phyloP scores from a whole-genome alignment of 352 stramenopile species.

The Pythium biforme region DNA sequence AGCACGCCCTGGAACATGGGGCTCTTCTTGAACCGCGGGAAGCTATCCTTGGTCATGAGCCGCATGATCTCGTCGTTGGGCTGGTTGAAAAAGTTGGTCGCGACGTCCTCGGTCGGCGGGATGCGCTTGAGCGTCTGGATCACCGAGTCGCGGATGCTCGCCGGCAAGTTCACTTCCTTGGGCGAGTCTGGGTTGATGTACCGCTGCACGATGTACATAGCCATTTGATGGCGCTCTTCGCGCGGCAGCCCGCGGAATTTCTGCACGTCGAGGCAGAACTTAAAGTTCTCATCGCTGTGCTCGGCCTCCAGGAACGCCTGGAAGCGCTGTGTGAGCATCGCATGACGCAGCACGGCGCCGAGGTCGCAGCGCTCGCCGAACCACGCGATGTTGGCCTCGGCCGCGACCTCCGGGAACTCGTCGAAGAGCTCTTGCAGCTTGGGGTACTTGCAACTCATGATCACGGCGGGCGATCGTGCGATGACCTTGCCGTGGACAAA shows the following conservation, averaged over 20 bases:
- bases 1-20: slow-evolving; percentile 61
- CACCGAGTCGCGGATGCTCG: slow-evolving; percentile 51
- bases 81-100: slow-evolving; percentile 48
- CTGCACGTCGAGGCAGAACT: slow-evolving; percentile 71
- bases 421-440: slow-evolving; percentile 48
- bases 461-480: slow-evolving; percentile 49
- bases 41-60: slow-evolving; percentile 81
- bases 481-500: slow-evolving; percentile 43
- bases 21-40: slow-evolving; percentile 80
- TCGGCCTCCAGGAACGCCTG: slow-evolving; percentile 66
- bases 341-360: slow-evolving; percentile 57
- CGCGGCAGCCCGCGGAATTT: slow-evolving; percentile 36
- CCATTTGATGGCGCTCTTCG: slow-evolving; percentile 33
- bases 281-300: slow-evolving; percentile 79
- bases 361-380: slow-evolving; percentile 69
- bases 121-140: slow-evolving; percentile 34
- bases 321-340: slow-evolving; percentile 56
- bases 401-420: slow-evolving; percentile 54
- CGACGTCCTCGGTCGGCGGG: slow-evolving; percentile 26
- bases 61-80: slow-evolving; percentile 76
- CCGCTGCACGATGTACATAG: slow-evolving; percentile 44
- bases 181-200: slow-evolving; percentile 58
- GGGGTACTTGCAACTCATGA: slow-evolving; percentile 52
- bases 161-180: slow-evolving; percentile 75
- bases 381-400: slow-evolving; percentile 75